Evolutionary conservation across 2,329 filamentous ascomycete species (phyloP), one percentile per base, ranked within the genome.

Genomic region (Scopulariopsis brevicaulis): DNA sequence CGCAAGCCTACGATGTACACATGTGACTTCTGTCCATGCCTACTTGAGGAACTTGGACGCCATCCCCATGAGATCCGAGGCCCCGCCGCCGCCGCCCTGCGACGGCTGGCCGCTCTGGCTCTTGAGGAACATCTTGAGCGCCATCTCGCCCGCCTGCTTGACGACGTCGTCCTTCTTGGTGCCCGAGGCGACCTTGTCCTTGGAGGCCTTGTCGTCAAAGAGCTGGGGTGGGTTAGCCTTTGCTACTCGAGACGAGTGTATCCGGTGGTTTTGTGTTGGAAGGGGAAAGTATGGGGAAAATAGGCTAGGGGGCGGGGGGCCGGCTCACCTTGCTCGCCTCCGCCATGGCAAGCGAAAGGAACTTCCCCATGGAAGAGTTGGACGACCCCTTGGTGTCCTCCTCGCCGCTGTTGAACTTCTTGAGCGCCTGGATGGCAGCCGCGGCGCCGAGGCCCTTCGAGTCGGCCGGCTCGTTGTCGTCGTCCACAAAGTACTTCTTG

Each of bases 101-200:
- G 56, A n/a, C 73, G 77, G 71, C 22, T 32, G 28, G 40, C 40
- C 40, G 40, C 79, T 80, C 69, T 90, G 80, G 64, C 81, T 84
- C 81, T 96, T 92, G 76, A 95, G 74, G 71, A 92, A 96, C 83
- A 96, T 87, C 81, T 96, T 91, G 65, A 96, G 71, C 2, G 91
- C 92, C 81, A 89, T 87, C 78, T 96, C 86, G 1, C 85, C 91
- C 3, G 92, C 92, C 70, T 85, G 77, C 68, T 87, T 84, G 53
- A 96, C 76, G 55, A 84, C 90, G 54, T 84, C 85, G 72, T 96
- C 84, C 81, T 96, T 96, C 72, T 82, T 87, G 5, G 86, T 81
- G 28, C 79, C 78, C 25, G 77, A 71, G 3, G 74, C 68, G 22
- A 82, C 73, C 63, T 80, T 77, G 64, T 81, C 81, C 63, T 78